Evolutionary conservation across 352 stramenopile species (phyloP), one percentile per base, ranked within the genome.

Genomic region (Globisporangium radiosum): DNA sequence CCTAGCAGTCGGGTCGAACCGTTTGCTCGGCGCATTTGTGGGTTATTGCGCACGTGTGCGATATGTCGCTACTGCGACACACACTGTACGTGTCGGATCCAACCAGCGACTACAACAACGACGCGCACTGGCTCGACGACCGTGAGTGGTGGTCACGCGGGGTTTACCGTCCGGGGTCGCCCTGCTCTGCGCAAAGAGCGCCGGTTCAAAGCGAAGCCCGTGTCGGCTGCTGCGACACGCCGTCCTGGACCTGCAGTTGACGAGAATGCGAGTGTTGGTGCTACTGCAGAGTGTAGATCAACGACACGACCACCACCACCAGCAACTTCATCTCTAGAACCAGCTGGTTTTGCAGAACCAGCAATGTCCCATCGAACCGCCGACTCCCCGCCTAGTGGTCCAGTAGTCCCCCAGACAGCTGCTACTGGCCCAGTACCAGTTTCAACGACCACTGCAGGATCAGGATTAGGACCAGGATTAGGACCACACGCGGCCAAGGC

Each of bases 191-290:
- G 72, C 25, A 71, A 67, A 19, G 61, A 76, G 49, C 69, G 72
- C 4, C 69, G 72, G 5, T 80, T 80, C 42, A 68, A 69, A 7
- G 72, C 72, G 36, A 79, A 79, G 17, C 69, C 65, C 2, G 70
- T 62, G 0, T 58, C 71, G 11, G 55, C 57, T 33, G 25, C 25
- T 33, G 25, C 25, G 25, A 33, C 25, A 33, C 25, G 25, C 25
- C 25, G 25, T 33, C 25, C 25, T 3, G 25, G 25, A 33, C 25
- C 25, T 33, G 25, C 25, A 33, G 25, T 2, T 33, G 25, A 33
- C 25, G 25, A 33, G 25, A 33, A 33, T 33, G 25, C 25, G 25
- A 3, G 25, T 33, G 25, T 33, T 33, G 25, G 25, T 3, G 25
- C 25, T 3, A 2, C 25, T 33, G 25, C 25, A 33, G 25, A 33